Conservation (phyloP, 2,329 filamentous ascomycete species). For the Furcasterigmium sp. region DNA sequence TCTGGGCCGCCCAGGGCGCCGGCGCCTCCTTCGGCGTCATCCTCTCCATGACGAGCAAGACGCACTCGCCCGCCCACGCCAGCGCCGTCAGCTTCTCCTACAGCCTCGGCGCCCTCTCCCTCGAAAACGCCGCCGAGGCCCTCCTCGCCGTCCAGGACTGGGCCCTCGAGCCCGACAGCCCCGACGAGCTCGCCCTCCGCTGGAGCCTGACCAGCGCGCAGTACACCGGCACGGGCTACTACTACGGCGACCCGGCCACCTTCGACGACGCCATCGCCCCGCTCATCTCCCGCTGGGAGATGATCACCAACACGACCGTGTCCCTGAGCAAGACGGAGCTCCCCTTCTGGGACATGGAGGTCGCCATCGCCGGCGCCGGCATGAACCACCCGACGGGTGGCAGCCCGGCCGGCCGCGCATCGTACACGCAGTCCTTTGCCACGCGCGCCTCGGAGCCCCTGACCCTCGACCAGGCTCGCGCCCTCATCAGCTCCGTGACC, state of each 20-base stretch:
- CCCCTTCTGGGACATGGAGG: conserved; percentile 12
- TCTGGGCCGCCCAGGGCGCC: conserved; percentile 13
- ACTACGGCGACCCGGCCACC: conserved; percentile 10
- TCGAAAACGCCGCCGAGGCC: conserved; percentile 4
- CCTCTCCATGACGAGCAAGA: conserved; percentile 11
- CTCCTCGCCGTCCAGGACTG: conserved; percentile 10
- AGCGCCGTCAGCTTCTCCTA: conserved; percentile 10
- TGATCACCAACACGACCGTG: conserved; percentile 6
- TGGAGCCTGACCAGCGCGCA: conserved; percentile 6
- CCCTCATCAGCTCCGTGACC: conserved; percentile 7
- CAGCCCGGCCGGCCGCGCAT: conserved; percentile 7
- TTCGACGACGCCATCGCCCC: conserved; percentile 9
- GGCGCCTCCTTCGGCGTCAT: conserved; percentile 10
- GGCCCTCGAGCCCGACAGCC: conserved; percentile 8
- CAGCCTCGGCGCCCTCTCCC: conserved; percentile 5
- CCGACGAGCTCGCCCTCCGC: conserved; percentile 11
- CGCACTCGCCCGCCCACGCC: conserved; percentile 8
- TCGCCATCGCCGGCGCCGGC: conserved; percentile 8
- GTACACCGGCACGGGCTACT: conserved; percentile 8
- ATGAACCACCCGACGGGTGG: conserved; percentile 11
- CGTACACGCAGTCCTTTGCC: conserved; percentile 11
- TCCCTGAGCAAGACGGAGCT: conserved; percentile 7
- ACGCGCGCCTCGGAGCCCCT: conserved; percentile 10
- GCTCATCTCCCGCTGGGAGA: conserved; percentile 4
- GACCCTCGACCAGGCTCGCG: conserved; percentile 8